These are phyloP conservation scores for Thymus quinquecostatus DNA, from an alignment of 257 asterid genomes.

Conservation along the genomic window DNA sequence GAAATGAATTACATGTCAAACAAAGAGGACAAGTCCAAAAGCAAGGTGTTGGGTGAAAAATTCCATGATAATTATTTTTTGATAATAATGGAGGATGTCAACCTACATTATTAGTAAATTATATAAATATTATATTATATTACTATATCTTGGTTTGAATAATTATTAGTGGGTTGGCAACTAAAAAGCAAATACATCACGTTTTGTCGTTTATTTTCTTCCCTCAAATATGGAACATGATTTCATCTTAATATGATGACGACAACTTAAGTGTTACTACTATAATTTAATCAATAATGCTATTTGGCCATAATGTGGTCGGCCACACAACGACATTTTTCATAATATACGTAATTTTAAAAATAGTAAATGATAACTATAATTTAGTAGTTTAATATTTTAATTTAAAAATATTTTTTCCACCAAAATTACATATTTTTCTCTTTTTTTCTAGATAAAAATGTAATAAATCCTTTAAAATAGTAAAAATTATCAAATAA, in stretches of 20 bases:
- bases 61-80: constrained; percentile 15
- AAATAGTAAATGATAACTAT: too few relatives aligned
- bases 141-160: constrained; percentile 1
- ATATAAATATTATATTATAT: background rate
- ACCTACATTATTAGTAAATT: background rate
- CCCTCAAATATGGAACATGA: constrained; percentile 33
- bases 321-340: too few relatives aligned
- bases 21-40: background rate
- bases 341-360: too few relatives aligned
- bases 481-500: too few relatives aligned
- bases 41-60: background rate
- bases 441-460: too few relatives aligned
- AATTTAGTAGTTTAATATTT: background rate
- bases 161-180: constrained; percentile 36
- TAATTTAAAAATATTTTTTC: too few relatives aligned
- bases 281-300: background rate
- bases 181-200: constrained; percentile 16
- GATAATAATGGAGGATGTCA: constrained; percentile 24
- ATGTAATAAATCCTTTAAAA: too few relatives aligned
- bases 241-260: constrained; percentile 36
- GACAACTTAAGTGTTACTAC: background rate
- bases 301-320: too few relatives aligned
- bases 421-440: too few relatives aligned
- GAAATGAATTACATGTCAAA: background rate
- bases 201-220: constrained; percentile 30